Conservation (phyloP, 495 filamentous ascomycete genomes). For the Daldinia loculata region DNA sequence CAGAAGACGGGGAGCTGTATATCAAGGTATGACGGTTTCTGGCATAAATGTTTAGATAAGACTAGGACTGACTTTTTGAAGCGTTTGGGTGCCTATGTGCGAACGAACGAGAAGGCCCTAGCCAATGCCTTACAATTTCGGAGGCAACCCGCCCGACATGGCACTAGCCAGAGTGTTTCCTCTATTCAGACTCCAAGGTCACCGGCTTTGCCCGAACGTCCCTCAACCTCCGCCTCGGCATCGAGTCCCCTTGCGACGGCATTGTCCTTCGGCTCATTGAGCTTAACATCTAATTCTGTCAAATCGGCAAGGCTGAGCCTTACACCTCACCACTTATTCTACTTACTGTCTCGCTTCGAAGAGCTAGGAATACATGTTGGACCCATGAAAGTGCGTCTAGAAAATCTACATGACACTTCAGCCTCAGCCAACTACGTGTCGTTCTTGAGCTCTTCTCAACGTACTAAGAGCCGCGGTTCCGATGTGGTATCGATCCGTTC, state of each 20-base stretch:
- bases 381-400: slow-evolving; percentile 93
- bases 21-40: slow-evolving; percentile 69
- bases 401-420: slow-evolving; percentile 89
- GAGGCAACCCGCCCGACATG: slow-evolving; percentile 73
- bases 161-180: slow-evolving; percentile 62
- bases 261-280: slow-evolving; percentile 83
- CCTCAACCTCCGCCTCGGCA: slow-evolving; percentile 68
- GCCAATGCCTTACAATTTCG: slow-evolving; percentile 92
- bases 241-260: slow-evolving; percentile 81
- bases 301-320: slow-evolving; percentile 92
- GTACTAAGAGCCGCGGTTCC: slow-evolving; percentile 75
- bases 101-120: slow-evolving; percentile 95
- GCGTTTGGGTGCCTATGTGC: slow-evolving; percentile 95
- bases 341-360: slow-evolving; percentile 92
- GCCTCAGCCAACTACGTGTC: slow-evolving; percentile 94
- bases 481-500: slow-evolving; percentile 93
- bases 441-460: slow-evolving; percentile 82
- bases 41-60: not conserved
- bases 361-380: slow-evolving; percentile 89
- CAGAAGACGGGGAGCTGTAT: slow-evolving; percentile 90
- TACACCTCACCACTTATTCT: slow-evolving; percentile 98
- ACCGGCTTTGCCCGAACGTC: slow-evolving; percentile 60
- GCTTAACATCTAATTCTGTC: slow-evolving; percentile 80
- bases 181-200: slow-evolving; percentile 58
- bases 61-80: slow-evolving; percentile 49